Conservation (phyloP, 805 yeast genomes). For the Ogataea methanolica region DNA sequence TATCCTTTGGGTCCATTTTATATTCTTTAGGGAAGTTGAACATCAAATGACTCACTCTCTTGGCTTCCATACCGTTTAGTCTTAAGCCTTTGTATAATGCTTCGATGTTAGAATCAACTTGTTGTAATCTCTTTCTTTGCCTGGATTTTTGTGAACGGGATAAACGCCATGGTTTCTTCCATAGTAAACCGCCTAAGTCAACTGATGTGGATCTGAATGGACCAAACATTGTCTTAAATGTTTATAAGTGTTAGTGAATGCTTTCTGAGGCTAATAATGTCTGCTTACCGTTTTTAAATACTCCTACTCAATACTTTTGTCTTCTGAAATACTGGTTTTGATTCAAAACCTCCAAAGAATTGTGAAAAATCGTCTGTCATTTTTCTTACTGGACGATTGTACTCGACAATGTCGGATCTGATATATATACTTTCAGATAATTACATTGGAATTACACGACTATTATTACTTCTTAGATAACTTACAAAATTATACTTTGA, state of each 20-base stretch:
- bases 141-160: conserved; percentile 77
- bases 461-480: no score
- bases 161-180: conserved; percentile 78
- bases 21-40: conserved; percentile 67
- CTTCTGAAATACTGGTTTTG: no score
- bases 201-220: conserved; percentile 60
- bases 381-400: no score
- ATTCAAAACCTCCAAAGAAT: no score
- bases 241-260: not conserved
- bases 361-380: no score
- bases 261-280: no score
- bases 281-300: no score
- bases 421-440: no score
- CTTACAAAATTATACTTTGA: no score
- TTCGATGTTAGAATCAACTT: conserved; percentile 76
- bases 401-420: no score
- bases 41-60: conserved; percentile 34
- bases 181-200: conserved; percentile 67
- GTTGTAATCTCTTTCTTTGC: conserved; percentile 76
- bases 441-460: no score
- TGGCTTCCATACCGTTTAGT: conserved; percentile 28
- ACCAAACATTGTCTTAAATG: conserved; percentile 36
- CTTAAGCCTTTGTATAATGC: conserved; percentile 50
- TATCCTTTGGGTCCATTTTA: conserved; percentile 78
- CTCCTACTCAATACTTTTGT: no score